phyloP scores from a whole-genome alignment of 164 flowering plant genomes.

The Piper betle region DNA sequence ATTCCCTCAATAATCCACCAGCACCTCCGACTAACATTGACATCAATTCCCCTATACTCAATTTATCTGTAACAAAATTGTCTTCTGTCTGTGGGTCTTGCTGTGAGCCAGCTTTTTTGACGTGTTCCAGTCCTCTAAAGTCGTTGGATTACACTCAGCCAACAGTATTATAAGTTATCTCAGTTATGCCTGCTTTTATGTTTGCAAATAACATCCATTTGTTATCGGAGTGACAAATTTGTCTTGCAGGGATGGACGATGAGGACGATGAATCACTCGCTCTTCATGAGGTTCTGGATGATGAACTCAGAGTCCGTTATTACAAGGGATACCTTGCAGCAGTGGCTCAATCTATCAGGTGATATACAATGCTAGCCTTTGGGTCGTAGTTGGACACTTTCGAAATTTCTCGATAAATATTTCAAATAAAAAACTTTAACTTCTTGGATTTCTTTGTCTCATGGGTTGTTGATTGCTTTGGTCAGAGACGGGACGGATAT shows the following conservation, averaged over 20 bases:
- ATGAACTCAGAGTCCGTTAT: slow-evolving; percentile 51
- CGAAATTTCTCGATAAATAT: not conserved
- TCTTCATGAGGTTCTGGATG: slow-evolving; percentile 71
- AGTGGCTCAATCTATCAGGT: slow-evolving; percentile 73
- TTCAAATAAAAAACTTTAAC: not conserved
- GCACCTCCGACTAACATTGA: too few species aligned
- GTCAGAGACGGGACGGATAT: slow-evolving; percentile 73
- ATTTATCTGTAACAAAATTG: too few species aligned
- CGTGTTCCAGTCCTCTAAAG: too few species aligned
- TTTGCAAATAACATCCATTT: not conserved
- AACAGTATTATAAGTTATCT: not conserved
- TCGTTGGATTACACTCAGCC: too few species aligned
- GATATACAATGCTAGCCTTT: not conserved
- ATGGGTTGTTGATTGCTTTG: slow-evolving; percentile 1
- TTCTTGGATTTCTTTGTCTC: not conserved
- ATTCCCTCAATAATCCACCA: too few species aligned
- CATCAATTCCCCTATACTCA: too few species aligned
- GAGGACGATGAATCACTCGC: slow-evolving; percentile 40
- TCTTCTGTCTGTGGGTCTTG: too few species aligned
- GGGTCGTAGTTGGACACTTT: not conserved
- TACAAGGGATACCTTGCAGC: slow-evolving; percentile 66
- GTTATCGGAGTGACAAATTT: not conserved
- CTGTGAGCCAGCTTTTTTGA: too few species aligned
- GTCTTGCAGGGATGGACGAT: slow-evolving; percentile 78
- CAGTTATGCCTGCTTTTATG: not conserved